phyloP scores from a whole-genome alignment of 495 filamentous ascomycete genomes.

The Tuber indicum region DNA sequence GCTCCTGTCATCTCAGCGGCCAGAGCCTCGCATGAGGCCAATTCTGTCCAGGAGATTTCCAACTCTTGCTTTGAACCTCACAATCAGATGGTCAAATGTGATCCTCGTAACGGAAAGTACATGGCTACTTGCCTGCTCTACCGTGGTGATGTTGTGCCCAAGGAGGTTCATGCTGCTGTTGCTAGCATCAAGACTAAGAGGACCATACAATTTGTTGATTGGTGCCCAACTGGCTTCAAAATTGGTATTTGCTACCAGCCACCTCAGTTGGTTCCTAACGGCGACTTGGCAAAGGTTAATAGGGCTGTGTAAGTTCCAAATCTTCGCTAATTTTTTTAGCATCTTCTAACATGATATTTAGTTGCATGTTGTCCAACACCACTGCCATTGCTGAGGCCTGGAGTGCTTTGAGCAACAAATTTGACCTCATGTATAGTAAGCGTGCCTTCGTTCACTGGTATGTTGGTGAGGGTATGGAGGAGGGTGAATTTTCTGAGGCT shows the following conservation, averaged over 20 bases:
- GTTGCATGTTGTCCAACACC: slow-evolving; percentile 83
- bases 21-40: slow-evolving; percentile 78
- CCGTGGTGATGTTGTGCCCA: slow-evolving; percentile 81
- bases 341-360: slow-evolving; percentile 7
- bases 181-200: slow-evolving; percentile 76
- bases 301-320: slow-evolving; percentile 56
- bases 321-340: not conserved
- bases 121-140: slow-evolving; percentile 89
- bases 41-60: slow-evolving; percentile 60
- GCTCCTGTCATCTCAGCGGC: slow-evolving; percentile 75
- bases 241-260: slow-evolving; percentile 90
- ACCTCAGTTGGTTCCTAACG: slow-evolving; percentile 69
- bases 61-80: slow-evolving; percentile 77
- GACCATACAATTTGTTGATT: slow-evolving; percentile 88
- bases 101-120: slow-evolving; percentile 87
- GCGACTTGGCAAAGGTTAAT: slow-evolving; percentile 75
- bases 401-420: slow-evolving; percentile 83
- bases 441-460: slow-evolving; percentile 95
- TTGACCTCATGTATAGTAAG: slow-evolving; percentile 96
- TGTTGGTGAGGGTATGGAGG: slow-evolving; percentile 93
- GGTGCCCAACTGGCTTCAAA: slow-evolving; percentile 96
- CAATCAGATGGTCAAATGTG: slow-evolving; percentile 95
- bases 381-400: slow-evolving; percentile 88
- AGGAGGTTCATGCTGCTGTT: slow-evolving; percentile 73
- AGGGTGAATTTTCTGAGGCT: slow-evolving; percentile 87